Evolutionary conservation across 2,329 filamentous ascomycete species (phyloP).

Genomic region (Verticillium klebahnii): DNA sequence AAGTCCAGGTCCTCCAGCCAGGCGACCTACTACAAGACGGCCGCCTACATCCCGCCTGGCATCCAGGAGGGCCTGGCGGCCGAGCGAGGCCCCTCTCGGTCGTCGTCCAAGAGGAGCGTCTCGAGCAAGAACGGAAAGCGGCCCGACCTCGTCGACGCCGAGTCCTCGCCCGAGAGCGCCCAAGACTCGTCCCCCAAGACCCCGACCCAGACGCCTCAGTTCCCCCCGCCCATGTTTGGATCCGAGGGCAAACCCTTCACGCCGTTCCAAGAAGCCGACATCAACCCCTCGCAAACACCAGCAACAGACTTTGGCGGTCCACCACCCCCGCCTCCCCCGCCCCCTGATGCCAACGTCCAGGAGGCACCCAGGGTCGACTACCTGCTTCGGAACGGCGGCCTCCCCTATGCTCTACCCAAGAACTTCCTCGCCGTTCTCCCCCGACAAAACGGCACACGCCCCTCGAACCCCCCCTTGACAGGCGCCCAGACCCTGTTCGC

Average conservation of each 20-base stretch:
- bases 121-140: constrained; percentile 38
- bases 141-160: constrained; percentile 35
- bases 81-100: constrained; percentile 12
- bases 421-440: constrained; percentile 65
- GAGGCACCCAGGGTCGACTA: constrained; percentile 86
- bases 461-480: constrained; percentile 59
- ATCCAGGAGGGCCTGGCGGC: constrained; percentile 18
- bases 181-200: constrained; percentile 58
- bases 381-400: constrained; percentile 80
- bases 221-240: constrained; percentile 38
- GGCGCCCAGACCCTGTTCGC: constrained; percentile 74
- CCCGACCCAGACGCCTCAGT: constrained; percentile 50
- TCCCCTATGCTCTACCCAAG: constrained; percentile 67
- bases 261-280: constrained; percentile 29
- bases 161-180: constrained; percentile 41
- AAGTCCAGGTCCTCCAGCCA: constrained; percentile 56
- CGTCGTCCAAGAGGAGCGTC: constrained; percentile 21
- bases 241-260: constrained; percentile 29
- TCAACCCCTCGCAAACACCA: constrained; percentile 33
- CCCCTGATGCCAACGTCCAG: constrained; percentile 64
- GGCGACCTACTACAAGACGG: constrained; percentile 44
- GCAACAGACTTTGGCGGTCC: constrained; percentile 31
- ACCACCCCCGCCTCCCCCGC: constrained; percentile 63
- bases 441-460: constrained; percentile 48
- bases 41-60: constrained; percentile 18